Evolutionary conservation across 495 filamentous ascomycete genomes (phyloP).

Genomic region (Thozetella sp.): DNA sequence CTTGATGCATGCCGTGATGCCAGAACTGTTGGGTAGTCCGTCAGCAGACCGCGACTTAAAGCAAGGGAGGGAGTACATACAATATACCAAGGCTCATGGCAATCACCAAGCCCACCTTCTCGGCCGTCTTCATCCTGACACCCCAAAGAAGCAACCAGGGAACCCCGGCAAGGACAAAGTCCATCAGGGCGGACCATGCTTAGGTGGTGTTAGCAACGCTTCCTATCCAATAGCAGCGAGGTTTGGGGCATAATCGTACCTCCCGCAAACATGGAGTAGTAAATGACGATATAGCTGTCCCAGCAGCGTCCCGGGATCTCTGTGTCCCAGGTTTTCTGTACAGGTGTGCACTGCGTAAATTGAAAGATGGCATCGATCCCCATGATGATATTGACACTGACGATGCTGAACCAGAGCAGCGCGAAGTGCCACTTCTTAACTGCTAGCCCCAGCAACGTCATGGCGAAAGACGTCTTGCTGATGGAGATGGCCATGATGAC

Average conservation of each 20-base stretch:
- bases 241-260: constrained; percentile 16
- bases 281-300: constrained; percentile 29
- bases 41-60: neutral
- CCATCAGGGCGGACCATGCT: constrained; percentile 37
- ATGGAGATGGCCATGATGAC: constrained; percentile 16
- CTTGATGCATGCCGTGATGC: constrained; percentile 5
- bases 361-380: constrained; percentile 23
- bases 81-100: constrained; percentile 39
- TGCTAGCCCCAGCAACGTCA: constrained; percentile 29
- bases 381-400: constrained; percentile 30
- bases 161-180: constrained; percentile 32
- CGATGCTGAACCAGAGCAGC: constrained; percentile 26
- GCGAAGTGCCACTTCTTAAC: constrained; percentile 21
- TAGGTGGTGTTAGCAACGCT: neutral
- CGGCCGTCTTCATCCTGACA: constrained; percentile 31
- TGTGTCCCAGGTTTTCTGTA: constrained; percentile 19
- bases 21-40: neutral
- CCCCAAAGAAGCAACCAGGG: constrained; percentile 34
- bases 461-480: constrained; percentile 35
- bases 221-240: neutral
- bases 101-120: constrained; percentile 33
- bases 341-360: constrained; percentile 31
- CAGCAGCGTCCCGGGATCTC: constrained; percentile 25
- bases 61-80: constrained; percentile 15
- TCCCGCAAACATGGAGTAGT: constrained; percentile 15